Base-by-base conservation (phyloP, 176 grass and related monocot genomes). In the Aegilops bicornis region DNA sequence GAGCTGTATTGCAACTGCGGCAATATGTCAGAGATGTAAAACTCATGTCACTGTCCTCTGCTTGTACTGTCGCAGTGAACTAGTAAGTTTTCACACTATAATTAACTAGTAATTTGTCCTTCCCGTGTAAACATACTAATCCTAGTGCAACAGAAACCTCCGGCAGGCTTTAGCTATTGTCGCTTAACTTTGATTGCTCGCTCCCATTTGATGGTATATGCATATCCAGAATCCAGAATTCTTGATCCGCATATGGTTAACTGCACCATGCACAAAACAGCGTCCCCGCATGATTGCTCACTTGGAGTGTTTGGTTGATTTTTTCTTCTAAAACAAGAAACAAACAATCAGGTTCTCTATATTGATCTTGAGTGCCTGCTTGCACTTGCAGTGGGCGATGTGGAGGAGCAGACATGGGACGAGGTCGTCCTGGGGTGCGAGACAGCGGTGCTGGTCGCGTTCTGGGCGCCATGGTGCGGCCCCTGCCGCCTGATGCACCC, bases 391-490 rank as follows among this genome's bases (percentile, higher is more conserved):
- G 91, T 89, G 80, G 84, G 77, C 9, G 87, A 89, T 30, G 91
- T 92, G 61, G 29, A 60, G 50, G 77, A 80, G 48, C 61, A 84
- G 16, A 87, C 87, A n/a, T 89, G 87, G 87, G 73, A 89, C 20
- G 78, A 83, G 3, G 67, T 69, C 2, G 87, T 89, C 73, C 81
- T 92, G 48, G 5, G 74, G 17, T 92, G 56, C 22, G 61, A 92
- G 7, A 25, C 43, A 2, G 58, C 86, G 7, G 90, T 90, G 25
- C 81, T 95, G 39, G 93, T 90, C 1, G 88, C 90, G 54, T 95
- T 95, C 62, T 95, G 90, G 93, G 90, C 88, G 16, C 90, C 93
- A 4, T 90, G 93, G 93, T 95, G 93, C 5, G 90, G 93, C 27
- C 88, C 90, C 10, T 95, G 93, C 88, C 90, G 88, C 48, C 74